Evolutionary conservation across 2,329 filamentous ascomycete species (phyloP), one percentile per base, ranked within the genome.

Genomic region (Tolypocladium pustulatum): DNA sequence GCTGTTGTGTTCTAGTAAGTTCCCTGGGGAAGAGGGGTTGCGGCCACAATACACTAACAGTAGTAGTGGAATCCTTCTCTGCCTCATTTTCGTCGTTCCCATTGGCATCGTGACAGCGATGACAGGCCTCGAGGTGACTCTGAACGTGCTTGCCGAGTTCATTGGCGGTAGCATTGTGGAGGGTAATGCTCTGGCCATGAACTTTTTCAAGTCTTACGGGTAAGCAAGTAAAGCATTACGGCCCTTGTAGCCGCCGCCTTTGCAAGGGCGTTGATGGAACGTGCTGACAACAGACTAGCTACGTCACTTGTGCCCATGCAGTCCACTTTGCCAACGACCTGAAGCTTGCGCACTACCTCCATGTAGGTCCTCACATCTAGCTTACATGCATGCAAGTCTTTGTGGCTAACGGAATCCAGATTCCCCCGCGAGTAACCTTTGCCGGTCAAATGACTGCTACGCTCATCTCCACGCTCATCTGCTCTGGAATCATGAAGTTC

Each of bases 91-190:
- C 51, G 69, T 78, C 20, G 64, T 79, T 0, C 77, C 76, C 0
- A 66, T 76, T 3, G 77, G 77, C 4, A 76, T 79, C 41, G 72
- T 78, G 54, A 65, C 68, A 22, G 70, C 76, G 30, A 78, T 74
- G 43, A 80, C 75, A 0, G 75, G 74, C 0, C 67, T 73, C 20
- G 67, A 73, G 38, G 69, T 75, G 22, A 72, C 71, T 2, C 66
- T 78, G 20, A 78, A 78, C 56, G 76, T 80, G 1, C 61, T 80
- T 8, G 74, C 76, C 17, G 76, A 79, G 65, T 74, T 78, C 40
- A 75, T 79, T 13, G 76, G 73, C n/a, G 77, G 77, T 3, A 68
- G 70, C 4, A 72, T 72, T 61, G 70, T 73, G 4, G 65, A 72
- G 9, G 76, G 76, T 27, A 77, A 77, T 52, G 74, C 76, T 1